These are phyloP conservation scores for Paracamarosporium sp. DNA, from an alignment of 2,329 filamentous ascomycete species.

Conservation along the genomic window DNA sequence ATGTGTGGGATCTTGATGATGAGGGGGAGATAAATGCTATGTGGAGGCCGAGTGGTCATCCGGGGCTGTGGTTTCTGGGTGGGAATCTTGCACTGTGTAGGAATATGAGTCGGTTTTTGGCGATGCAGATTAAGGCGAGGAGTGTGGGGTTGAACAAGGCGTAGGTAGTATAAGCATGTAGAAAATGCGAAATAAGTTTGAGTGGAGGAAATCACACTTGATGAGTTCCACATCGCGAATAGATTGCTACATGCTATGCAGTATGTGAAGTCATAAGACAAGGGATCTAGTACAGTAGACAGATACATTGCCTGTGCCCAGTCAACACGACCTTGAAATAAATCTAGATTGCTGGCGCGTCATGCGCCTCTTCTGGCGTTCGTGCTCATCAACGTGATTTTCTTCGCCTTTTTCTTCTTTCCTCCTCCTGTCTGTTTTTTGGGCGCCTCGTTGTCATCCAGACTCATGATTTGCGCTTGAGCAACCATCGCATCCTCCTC, in stretches of 20 bases:
- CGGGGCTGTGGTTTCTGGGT: conserved; percentile 50
- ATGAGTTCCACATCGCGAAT: too few species aligned
- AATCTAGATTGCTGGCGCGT: too few species aligned
- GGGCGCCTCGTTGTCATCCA: conserved; percentile 32
- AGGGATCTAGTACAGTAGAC: too few species aligned
- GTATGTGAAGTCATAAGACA: too few species aligned
- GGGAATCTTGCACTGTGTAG: conserved; percentile 46
- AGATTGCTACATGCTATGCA: too few species aligned
- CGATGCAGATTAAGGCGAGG: conserved; percentile 50
- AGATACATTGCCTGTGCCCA: neutral
- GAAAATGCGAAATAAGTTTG: too few species aligned
- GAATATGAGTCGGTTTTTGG: conserved; percentile 46
- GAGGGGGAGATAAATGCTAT: conserved; percentile 47
- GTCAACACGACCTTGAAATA: neutral
- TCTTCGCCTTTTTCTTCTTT: conserved; percentile 71
- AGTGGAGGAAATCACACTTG: too few species aligned
- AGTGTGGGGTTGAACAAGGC: conserved; percentile 42
- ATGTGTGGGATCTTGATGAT: conserved; percentile 52
- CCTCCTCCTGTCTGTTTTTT: conserved; percentile 51
- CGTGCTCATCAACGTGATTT: conserved; percentile 73
- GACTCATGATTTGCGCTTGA: conserved; percentile 52
- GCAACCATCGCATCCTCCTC: conserved; percentile 57
- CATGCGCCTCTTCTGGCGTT: conserved; percentile 64
- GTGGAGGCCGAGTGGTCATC: conserved; percentile 49
- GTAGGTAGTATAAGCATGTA: too few species aligned